Evolutionary conservation across 1,139 yeast species (phyloP), one percentile per base, ranked within the genome.

Genomic region (Blastobotrys illinoisensis): DNA sequence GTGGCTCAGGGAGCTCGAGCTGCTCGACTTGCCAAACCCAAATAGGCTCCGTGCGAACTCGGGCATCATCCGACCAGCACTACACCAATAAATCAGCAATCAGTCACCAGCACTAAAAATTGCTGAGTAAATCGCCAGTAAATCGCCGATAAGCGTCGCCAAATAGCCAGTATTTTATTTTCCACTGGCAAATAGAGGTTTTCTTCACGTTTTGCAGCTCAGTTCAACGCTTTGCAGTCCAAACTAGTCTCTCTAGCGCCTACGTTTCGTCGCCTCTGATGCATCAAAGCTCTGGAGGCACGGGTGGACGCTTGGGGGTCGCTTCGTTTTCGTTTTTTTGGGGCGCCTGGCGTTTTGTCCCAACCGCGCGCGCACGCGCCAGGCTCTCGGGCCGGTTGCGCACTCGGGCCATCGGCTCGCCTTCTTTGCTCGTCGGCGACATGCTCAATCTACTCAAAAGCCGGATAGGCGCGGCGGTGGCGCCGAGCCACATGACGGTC

Each of bases 401-500:
- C 13, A 14, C 11, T 5, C 16, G 16, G 16, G 11, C 32, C 32
- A 11, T 7, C 13, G 32, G 9, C 32, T 9, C 9, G 9, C 32
- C 24, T 23, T 23, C 24, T 5, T 7, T 7, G 24, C 24, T 23
- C 5, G 24, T 23, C 24, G 13, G 32, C 9, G 32, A 26, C 9
- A 32, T 32, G 40, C 13, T 32, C 6, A 32, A 32, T n/a, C 40
- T 32, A 7, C 40, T 32, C 40, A 32, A 32, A 7, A 32, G 40
- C 16, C 40, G 56, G 9, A 43, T 53, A 16, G 54, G 52, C 9
- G 51, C 54, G 21, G 26, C 46, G 5, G 44, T 51, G 45, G 63
- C 62, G 5, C 50, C 60, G 18, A 48, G 55, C 11, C 59, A 58
- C 20, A 62, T 61, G 44, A 65, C 71, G 1, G 70, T 86, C 7